phyloP scores from a whole-genome alignment of 208 protist species.

The Crithidia bombi region DNA sequence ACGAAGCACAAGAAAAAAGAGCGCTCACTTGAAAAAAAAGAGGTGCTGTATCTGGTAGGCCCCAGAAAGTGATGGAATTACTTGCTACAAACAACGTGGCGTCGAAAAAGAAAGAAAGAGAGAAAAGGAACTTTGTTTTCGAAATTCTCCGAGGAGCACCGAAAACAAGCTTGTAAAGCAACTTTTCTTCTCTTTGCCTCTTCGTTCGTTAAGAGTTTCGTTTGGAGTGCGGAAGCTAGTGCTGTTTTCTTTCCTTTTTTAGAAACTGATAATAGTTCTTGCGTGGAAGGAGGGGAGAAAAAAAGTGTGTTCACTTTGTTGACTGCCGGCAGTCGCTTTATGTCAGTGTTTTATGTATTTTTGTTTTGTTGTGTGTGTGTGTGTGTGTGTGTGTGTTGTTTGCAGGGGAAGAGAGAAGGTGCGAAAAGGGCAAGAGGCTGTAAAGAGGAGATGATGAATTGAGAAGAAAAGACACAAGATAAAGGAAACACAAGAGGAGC shows the following conservation, averaged over 20 bases:
- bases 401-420: no score
- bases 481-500: neutral
- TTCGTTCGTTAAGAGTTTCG: constrained; percentile 1
- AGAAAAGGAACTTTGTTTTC: neutral
- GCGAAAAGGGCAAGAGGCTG: no score
- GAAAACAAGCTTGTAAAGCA: neutral
- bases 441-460: neutral
- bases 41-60: neutral
- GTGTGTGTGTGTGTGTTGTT: no score
- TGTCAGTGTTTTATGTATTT: no score
- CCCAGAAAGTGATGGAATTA: neutral
- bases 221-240: constrained; percentile 4
- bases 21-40: neutral
- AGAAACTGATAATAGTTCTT: constrained; percentile 4
- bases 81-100: neutral
- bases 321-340: neutral
- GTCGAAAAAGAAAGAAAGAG: constrained; percentile 5
- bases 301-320: constrained; percentile 21
- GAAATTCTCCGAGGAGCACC: neutral
- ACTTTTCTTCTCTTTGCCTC: constrained; percentile 33
- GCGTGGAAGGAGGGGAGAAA: neutral
- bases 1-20: neutral
- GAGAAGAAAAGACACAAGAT: neutral
- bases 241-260: constrained; percentile 4
- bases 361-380: no score